A percentile compares a stretch with the other conserved stretches of the same genome.
phyloP scores from a whole-genome alignment of 768 basidiomycete species.

The Artomyces pyxidatus region DNA sequence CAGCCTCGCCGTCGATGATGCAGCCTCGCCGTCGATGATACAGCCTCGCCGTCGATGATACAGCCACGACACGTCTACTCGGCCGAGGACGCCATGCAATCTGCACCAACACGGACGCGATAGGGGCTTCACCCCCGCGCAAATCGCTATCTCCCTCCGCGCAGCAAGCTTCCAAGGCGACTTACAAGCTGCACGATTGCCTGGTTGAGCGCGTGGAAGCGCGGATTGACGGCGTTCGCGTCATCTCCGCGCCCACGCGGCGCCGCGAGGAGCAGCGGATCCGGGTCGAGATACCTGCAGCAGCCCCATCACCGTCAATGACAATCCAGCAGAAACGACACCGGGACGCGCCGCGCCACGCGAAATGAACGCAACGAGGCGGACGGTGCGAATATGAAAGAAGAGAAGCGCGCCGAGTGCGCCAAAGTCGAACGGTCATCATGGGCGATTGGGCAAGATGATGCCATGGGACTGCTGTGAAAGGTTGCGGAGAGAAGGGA shows the following conservation, averaged over 20 bases:
- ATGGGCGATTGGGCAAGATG: constrained; percentile 5
- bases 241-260: constrained; percentile 49
- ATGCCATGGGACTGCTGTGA: constrained; percentile 3
- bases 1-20: too few species aligned
- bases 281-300: constrained; percentile 82
- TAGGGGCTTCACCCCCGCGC: too few species aligned
- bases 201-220: constrained; percentile 89
- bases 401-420: constrained; percentile 12
- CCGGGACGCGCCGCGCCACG: background rate
- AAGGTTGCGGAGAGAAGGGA: too few species aligned
- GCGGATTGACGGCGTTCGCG: constrained; percentile 51
- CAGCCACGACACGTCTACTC: too few species aligned
- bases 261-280: constrained; percentile 75
- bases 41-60: too few species aligned
- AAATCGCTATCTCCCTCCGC: constrained; percentile 1
- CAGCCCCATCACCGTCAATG: background rate
- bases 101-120: too few species aligned
- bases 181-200: constrained; percentile 91
- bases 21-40: too few species aligned
- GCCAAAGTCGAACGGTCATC: constrained; percentile 6
- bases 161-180: too few species aligned
- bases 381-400: constrained; percentile 17
- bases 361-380: constrained; percentile 5
- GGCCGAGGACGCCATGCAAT: too few species aligned
- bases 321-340: background rate